Conservation (phyloP, 202 grass and related monocot genomes). For the Brachypodium distachyon region DNA sequence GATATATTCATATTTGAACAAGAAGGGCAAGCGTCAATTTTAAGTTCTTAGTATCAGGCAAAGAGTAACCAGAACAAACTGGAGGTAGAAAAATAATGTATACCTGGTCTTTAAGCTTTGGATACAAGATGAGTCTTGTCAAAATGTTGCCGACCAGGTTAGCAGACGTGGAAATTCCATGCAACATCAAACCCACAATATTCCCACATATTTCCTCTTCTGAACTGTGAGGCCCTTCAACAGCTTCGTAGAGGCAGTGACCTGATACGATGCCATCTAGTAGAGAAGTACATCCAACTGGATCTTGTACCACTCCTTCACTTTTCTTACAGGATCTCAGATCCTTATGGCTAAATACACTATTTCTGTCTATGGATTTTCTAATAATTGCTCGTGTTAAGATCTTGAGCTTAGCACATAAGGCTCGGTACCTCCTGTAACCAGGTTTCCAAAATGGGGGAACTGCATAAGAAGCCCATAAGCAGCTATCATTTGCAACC, state of each 20-base stretch:
- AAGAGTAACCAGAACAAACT: constrained; percentile 3
- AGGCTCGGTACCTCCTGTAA: constrained; percentile 63
- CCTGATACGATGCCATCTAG: constrained; percentile 21
- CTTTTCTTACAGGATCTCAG: constrained; percentile 15
- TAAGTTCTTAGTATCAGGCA: constrained; percentile 9
- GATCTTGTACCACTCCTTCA: constrained; percentile 13
- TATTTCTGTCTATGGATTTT: constrained; percentile 24
- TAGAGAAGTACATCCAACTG: constrained; percentile 9
- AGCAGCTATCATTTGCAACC: constrained; percentile 75
- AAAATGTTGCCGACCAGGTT: constrained; percentile 72
- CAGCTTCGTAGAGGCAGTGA: constrained; percentile 14
- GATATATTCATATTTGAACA: constrained; percentile 1
- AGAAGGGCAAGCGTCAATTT: background rate
- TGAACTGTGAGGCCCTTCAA: constrained; percentile 30
- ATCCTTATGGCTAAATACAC: constrained; percentile 17
- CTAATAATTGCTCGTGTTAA: constrained; percentile 57
- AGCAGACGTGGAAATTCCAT: constrained; percentile 71
- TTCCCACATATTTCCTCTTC: constrained; percentile 76
- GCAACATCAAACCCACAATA: constrained; percentile 81
- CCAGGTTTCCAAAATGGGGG: constrained; percentile 71
- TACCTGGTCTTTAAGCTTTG: constrained; percentile 80
- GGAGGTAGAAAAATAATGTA: background rate
- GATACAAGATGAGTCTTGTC: constrained; percentile 42
- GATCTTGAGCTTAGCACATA: constrained; percentile 48
- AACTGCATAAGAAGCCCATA: constrained; percentile 81